Base-by-base conservation (phyloP, 1,284 basidiomycete genomes). In the Ustilago sp. region DNA sequence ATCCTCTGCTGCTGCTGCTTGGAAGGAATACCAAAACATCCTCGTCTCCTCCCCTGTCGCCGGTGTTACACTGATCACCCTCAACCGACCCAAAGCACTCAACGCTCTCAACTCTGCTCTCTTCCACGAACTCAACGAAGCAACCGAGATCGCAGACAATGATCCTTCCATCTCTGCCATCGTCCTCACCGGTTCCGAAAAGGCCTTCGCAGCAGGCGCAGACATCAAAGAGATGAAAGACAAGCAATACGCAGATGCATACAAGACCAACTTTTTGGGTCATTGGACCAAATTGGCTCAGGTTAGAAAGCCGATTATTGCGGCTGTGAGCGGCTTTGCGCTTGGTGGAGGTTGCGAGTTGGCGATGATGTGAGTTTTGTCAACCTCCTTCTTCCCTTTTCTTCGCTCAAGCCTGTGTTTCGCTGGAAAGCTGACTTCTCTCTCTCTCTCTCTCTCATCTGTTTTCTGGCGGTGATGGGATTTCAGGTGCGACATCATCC, bases 311-410 rank as follows among this genome's bases (percentile, higher is more conserved):
- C 96, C 96, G 15, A 92, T 98, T 85, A 93, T 99, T 70, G 95
- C 95, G 45, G 96, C 96, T 11, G 95, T 99, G 65, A 94, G 92
- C 85, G 97, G 96, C 19, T 98, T 93, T 83, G 95, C 96, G 23
- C 92, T 99, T 74, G 96, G 96, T 13, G 96, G 96, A 56, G 96
- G 96, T 59, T 96, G 95, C 83, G 96, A 99, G 86, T 90, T 99
- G 56, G 95, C 96, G 12, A 91, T 98, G 86, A 94, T 95, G 92
- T 93, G 78, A 69, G 83, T 61, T 11, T 1, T 31, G 0, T 36
- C 19, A n/a, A 6, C 11, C 39, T 23, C 15, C 50, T 32, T 48
- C 50, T 32, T 48, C 23, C n/a, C 34, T 15, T 11, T 55, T 50
- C 31, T 17, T 56, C 8, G 13, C 13, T 17, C 13, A 38, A 13